phyloP scores from a whole-genome alignment of 2,329 filamentous ascomycete species.

The Aspergillus fumigatiaffinis region DNA sequence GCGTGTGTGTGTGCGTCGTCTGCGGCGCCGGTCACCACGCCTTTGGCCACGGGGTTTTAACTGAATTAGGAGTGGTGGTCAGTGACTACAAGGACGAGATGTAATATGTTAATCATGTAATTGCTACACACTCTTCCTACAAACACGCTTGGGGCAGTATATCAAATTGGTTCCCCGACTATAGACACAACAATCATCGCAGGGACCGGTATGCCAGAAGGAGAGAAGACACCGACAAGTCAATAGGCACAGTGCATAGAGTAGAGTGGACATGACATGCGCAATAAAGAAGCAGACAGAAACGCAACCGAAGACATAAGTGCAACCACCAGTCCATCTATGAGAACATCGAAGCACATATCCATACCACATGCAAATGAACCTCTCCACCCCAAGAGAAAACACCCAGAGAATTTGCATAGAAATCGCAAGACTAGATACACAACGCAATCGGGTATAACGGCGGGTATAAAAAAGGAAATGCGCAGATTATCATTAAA shows the following conservation, averaged over 20 bases:
- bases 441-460: constrained; percentile 28
- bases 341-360: neutral
- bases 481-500: constrained; percentile 31
- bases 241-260: neutral
- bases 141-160: neutral
- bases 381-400: constrained; percentile 3
- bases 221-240: neutral
- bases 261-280: neutral
- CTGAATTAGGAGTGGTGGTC: too few relatives aligned
- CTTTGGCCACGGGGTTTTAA: constrained; percentile 17
- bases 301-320: neutral
- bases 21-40: constrained; percentile 27
- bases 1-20: constrained; percentile 29
- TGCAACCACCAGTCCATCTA: neutral
- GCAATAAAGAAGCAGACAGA: neutral
- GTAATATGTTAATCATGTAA: too few relatives aligned
- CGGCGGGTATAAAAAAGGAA: constrained; percentile 34
- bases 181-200: neutral
- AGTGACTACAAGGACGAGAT: too few relatives aligned
- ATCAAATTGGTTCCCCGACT: constrained; percentile 8
- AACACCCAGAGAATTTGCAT: constrained; percentile 13
- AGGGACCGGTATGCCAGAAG: neutral
- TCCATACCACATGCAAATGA: constrained; percentile 1
- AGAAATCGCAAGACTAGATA: constrained; percentile 13
- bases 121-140: neutral